Conservation (phyloP, 768 basidiomycete genomes). For the Gelatoporia subvermispora region DNA sequence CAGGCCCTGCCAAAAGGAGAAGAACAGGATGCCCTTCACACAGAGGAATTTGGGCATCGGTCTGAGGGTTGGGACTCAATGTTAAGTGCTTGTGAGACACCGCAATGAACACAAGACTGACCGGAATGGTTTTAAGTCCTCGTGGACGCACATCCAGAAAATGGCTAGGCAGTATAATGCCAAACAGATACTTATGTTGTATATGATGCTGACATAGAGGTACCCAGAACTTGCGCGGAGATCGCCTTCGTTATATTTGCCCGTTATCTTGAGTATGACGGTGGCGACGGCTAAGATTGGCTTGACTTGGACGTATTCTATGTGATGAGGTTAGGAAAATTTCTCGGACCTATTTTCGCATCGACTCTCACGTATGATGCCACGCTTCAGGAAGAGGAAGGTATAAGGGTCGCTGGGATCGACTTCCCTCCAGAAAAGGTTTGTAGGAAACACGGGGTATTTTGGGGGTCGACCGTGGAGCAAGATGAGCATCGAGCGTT, state of each 20-base stretch:
- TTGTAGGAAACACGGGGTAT: conserved; percentile 80
- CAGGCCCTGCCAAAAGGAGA: conserved; percentile 97
- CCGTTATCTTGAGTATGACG: conserved; percentile 78
- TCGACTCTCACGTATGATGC: conserved; percentile 74
- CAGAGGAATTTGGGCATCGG: conserved; percentile 97
- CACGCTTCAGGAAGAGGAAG: conserved; percentile 90
- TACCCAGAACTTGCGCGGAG: conserved; percentile 85
- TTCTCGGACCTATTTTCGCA: background rate
- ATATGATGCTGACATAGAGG: conserved; percentile 83
- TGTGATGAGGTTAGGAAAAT: background rate
- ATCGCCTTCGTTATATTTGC: conserved; percentile 87
- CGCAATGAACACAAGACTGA: conserved; percentile 30
- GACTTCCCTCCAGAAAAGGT: conserved; percentile 76
- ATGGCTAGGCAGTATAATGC: conserved; percentile 88
- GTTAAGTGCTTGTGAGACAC: too few relatives aligned
- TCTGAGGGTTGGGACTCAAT: too few relatives aligned
- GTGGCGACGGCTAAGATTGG: conserved; percentile 83
- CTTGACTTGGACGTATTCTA: conserved; percentile 97
- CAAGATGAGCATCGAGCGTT: conserved; percentile 86
- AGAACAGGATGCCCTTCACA: conserved; percentile 97
- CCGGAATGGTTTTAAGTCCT: conserved; percentile 89
- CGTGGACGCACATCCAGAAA: conserved; percentile 92
- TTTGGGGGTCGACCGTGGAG: conserved; percentile 90
- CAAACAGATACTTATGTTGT: conserved; percentile 77
- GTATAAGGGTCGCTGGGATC: conserved; percentile 95